Evolutionary conservation across 768 basidiomycete genomes (phyloP), one percentile per base, ranked within the genome.

Genomic region (Naganishia vaughanmartiniae): DNA sequence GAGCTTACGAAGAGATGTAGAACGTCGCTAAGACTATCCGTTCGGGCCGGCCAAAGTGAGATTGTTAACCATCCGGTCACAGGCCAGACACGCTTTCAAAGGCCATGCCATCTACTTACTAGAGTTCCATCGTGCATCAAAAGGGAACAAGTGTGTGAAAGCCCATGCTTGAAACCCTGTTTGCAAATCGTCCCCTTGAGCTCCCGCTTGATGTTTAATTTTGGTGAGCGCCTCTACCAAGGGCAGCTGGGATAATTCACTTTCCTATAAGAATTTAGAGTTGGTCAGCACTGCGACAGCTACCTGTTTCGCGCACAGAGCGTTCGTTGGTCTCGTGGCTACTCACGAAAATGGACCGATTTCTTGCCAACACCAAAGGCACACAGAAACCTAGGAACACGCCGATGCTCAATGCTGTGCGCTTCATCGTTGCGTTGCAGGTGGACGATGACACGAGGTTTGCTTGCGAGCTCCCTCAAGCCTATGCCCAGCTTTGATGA

Each of bases 1-100:
- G 58, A 86, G 48, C 91, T 78, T 80, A 93, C 92, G 92, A 94
- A 85, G 91, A 93, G 82, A 94, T 94, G 84, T 94, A 94, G 84
- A 94, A 93, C 24, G 93, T 94, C 72, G 90, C 93, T 33, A 94
- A 84, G 68, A 96, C 87, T 86, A 73, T 34, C 11, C 28, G 33
- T 31, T 6, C 19, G 17, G 15, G 42, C 7, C 15, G 15, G 42
- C 15, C 10, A 17, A 31, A 17, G 10, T 24, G 19, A 15, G 10
- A 6, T 24, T 28, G 48, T 46, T 4, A 26, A 14, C 6, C 19
- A 51, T 7, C 12, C 48, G 24, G 48, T 51, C 48, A 26, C 1
- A 51, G 24, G 4, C 6, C n/a, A 51, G 4, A 51, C 1, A 51
- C 24, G 4, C 1, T 12, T 26, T 3, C 1, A 26, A n/a, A n/a